phyloP scores from a whole-genome alignment of 1,139 yeast species.

The Candida gigantensis region DNA sequence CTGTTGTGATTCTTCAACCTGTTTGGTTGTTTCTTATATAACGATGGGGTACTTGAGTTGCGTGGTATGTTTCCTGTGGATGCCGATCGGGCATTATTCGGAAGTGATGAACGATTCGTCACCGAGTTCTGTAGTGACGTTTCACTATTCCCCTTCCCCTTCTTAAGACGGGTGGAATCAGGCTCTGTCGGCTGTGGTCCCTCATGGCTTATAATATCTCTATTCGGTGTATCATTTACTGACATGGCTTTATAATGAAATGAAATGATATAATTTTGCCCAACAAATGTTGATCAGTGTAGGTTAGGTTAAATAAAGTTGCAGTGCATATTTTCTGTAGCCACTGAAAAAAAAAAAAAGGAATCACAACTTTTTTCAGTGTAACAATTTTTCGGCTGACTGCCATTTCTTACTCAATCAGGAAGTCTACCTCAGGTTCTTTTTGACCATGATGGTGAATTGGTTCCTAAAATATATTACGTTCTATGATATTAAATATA shows the following conservation, averaged over 20 bases:
- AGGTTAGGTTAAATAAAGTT: too few species aligned
- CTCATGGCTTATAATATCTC: neutral
- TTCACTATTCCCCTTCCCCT: slow-evolving; percentile 6
- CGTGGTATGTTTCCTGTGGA: slow-evolving; percentile 13
- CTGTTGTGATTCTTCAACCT: slow-evolving; percentile 22
- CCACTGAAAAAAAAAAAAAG: too few species aligned
- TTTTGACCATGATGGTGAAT: too few species aligned
- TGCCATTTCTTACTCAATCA: neutral
- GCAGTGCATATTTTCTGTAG: too few species aligned
- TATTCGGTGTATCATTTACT: slow-evolving; percentile 1
- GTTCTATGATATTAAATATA: too few species aligned
- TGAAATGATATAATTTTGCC: too few species aligned
- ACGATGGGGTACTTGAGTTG: slow-evolving; percentile 9
- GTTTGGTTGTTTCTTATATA: slow-evolving; percentile 9
- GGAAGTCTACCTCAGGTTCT: slow-evolving; percentile 1
- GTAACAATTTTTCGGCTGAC: neutral
- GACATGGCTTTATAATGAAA: slow-evolving; percentile 3
- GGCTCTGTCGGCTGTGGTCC: slow-evolving; percentile 11
- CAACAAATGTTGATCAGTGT: too few species aligned
- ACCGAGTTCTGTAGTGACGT: slow-evolving; percentile 3
- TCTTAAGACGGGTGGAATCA: slow-evolving; percentile 9
- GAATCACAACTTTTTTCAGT: neutral
- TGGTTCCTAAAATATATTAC: too few species aligned
- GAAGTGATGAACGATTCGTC: slow-evolving; percentile 9
- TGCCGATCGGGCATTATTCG: slow-evolving; percentile 9